Percentiles rank a stretch among this genome's conserved stretches.
Conservation (phyloP, 2,329 filamentous ascomycete species). For the Paradendryphiella salina region DNA sequence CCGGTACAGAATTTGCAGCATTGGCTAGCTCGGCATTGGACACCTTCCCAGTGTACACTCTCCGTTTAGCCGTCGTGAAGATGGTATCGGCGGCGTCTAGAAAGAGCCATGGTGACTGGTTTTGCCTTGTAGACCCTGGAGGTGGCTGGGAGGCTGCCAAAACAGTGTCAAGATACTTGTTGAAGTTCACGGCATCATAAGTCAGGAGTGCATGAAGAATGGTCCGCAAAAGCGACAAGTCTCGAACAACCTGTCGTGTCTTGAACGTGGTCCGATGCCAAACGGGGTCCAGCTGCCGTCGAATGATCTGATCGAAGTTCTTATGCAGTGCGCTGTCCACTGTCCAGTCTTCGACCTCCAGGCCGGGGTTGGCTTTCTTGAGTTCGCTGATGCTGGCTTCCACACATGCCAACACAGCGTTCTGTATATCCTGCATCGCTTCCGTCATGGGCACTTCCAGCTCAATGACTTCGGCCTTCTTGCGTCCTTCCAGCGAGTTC, state of each 20-base stretch:
- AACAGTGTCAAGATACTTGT: constrained; percentile 92
- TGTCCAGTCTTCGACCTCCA: constrained; percentile 98
- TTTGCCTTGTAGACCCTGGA: constrained; percentile 82
- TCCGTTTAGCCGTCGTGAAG: constrained; percentile 83
- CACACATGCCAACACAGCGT: constrained; percentile 92
- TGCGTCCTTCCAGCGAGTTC: constrained; percentile 83
- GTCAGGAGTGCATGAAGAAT: constrained; percentile 81
- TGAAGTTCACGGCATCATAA: constrained; percentile 87
- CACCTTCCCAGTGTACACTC: constrained; percentile 80
- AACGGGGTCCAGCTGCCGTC: constrained; percentile 89
- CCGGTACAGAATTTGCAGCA: constrained; percentile 53
- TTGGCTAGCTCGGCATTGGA: constrained; percentile 58
- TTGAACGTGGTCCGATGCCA: constrained; percentile 97
- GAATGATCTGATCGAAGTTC: constrained; percentile 87
- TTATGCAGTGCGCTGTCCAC: constrained; percentile 88
- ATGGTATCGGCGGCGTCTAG: constrained; percentile 93
- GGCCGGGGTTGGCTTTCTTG: constrained; percentile 83
- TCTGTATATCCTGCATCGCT: constrained; percentile 89
- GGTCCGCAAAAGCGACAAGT: constrained; percentile 78
- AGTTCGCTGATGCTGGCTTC: constrained; percentile 92
- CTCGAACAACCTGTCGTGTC: constrained; percentile 90
- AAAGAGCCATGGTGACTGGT: constrained; percentile 94
- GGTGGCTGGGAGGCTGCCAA: constrained; percentile 87
- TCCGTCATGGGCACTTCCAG: constrained; percentile 96
- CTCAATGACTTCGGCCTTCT: constrained; percentile 95